These are phyloP conservation scores for Saxophila tyrrhenica DNA, from an alignment of 495 filamentous ascomycete genomes.

Conservation along the genomic window DNA sequence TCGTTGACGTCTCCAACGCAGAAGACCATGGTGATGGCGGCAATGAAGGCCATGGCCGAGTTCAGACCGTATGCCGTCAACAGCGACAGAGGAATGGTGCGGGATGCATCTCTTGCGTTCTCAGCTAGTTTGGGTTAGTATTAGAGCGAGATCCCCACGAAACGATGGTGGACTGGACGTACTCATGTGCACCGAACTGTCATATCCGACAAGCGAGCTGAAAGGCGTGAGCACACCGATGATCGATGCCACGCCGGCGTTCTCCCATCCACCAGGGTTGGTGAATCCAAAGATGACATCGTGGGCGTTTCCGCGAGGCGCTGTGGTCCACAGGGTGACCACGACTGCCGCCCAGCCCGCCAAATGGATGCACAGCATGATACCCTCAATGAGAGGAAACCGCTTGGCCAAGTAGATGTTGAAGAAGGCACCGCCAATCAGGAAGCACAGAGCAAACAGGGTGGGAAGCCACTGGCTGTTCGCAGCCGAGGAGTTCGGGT, in stretches of 20 bases:
- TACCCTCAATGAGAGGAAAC: slow-evolving; percentile 23
- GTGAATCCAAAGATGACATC: slow-evolving; percentile 22
- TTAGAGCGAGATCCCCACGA: too few species aligned
- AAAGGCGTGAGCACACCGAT: slow-evolving; percentile 24
- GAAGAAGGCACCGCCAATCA: slow-evolving; percentile 19
- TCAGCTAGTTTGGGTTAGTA: slow-evolving; percentile 12
- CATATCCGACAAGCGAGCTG: slow-evolving; percentile 23
- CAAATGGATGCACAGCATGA: slow-evolving; percentile 22
- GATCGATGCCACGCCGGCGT: slow-evolving; percentile 19
- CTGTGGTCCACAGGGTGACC: slow-evolving; percentile 22
- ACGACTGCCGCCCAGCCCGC: slow-evolving; percentile 25
- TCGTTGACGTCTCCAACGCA: slow-evolving; percentile 14
- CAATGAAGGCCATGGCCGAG: slow-evolving; percentile 19
- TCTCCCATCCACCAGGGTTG: slow-evolving; percentile 24
- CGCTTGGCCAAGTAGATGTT: slow-evolving; percentile 21
- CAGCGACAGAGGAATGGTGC: slow-evolving; percentile 26
- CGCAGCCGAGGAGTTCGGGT: slow-evolving; percentile 12
- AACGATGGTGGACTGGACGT: too few species aligned
- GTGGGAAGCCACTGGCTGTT: slow-evolving; percentile 23
- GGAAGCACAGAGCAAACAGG: slow-evolving; percentile 18
- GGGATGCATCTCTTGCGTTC: slow-evolving; percentile 25
- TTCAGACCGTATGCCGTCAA: slow-evolving; percentile 22
- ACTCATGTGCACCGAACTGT: slow-evolving; percentile 11
- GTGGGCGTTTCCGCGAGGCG: slow-evolving; percentile 13
- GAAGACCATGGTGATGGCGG: slow-evolving; percentile 17